Base-by-base conservation (phyloP, 345 rosid genomes). In the Barbarea vulgaris region DNA sequence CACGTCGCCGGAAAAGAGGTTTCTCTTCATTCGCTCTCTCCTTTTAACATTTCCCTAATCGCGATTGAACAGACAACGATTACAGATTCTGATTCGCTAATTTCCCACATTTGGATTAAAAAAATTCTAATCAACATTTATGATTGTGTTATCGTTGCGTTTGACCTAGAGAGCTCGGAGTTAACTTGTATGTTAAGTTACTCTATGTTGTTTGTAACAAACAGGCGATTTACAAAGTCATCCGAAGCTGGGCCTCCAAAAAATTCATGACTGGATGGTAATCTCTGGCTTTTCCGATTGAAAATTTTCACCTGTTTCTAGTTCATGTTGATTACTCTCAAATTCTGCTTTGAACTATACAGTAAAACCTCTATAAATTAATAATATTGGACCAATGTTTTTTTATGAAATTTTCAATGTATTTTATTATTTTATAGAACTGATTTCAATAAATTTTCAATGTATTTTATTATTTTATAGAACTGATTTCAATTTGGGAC, bases 201-300 rank as follows among this genome's bases (percentile, higher is more conserved):
- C 41, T 58, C 6, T 0, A 13, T 72, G 37, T 65, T 33, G 55
- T 28, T 17, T 72, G 54, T 64, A 18, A 18, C 27, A 39, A 57
- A 33, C 83, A 86, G 93, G 86, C 90, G 53, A 54, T 86, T 54
- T 81, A 70, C 74, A 86, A 83, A 81, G 93, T 86, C 19, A 71
- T 84, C 17, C 71, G 89, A 21, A 86, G 93, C 85, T 90, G 93
- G 89, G 89, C 89, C 17, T 85, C 88, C 28, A 87, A 85, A 72
- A 89, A 87, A 81, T 89, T 89, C 17, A 82, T 89, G 87, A 86
- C 89, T 2, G 92, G 96, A 75, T 85, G 92, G 96, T 89, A 61
- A 79, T 7, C 54, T 56, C 36, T 15, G 2, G 14, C 5, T 46
- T 24, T 47, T 18, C 5, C 51, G 12, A 34, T 34, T 34, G 42